Conservation (phyloP, 2,329 filamentous ascomycete genomes). For the Epichloe gansuensis region DNA sequence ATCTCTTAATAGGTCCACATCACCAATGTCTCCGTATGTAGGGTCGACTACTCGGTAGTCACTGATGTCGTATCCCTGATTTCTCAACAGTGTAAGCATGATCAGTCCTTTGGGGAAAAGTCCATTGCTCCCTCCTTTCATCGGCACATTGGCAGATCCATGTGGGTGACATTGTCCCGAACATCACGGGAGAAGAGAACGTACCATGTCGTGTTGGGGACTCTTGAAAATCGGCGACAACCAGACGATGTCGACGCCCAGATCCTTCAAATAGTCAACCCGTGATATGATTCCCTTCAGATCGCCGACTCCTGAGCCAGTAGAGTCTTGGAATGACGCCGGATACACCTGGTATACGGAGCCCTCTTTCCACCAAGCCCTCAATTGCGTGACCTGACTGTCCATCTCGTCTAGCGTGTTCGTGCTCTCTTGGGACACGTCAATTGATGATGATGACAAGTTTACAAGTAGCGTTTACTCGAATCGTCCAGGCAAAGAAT, state of each 20-base stretch:
- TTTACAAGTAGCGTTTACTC: not conserved
- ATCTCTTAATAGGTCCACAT: constrained; percentile 52
- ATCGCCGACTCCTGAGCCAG: constrained; percentile 42
- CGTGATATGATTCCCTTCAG: constrained; percentile 45
- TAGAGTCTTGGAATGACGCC: constrained; percentile 48
- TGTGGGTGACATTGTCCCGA: not conserved
- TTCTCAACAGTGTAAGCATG: not conserved
- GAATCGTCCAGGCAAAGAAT: too few relatives aligned
- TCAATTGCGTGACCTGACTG: constrained; percentile 12
- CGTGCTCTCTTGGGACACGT: not conserved
- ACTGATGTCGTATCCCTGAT: constrained; percentile 53
- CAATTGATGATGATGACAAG: not conserved
- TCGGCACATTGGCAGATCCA: too few relatives aligned
- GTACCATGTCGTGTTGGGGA: constrained; percentile 52
- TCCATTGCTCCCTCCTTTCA: not conserved
- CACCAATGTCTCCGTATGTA: constrained; percentile 53
- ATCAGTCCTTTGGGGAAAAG: not conserved
- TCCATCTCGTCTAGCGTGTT: constrained; percentile 12
- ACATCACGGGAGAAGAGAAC: not conserved
- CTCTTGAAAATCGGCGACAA: constrained; percentile 34
- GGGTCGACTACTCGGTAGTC: constrained; percentile 56
- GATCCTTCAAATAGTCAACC: constrained; percentile 40
- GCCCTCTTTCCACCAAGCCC: constrained; percentile 47
- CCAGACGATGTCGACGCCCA: constrained; percentile 50
- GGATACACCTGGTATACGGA: constrained; percentile 51